Conservation (phyloP, 2,329 filamentous ascomycete species). For the Aureobasidium namibiae region DNA sequence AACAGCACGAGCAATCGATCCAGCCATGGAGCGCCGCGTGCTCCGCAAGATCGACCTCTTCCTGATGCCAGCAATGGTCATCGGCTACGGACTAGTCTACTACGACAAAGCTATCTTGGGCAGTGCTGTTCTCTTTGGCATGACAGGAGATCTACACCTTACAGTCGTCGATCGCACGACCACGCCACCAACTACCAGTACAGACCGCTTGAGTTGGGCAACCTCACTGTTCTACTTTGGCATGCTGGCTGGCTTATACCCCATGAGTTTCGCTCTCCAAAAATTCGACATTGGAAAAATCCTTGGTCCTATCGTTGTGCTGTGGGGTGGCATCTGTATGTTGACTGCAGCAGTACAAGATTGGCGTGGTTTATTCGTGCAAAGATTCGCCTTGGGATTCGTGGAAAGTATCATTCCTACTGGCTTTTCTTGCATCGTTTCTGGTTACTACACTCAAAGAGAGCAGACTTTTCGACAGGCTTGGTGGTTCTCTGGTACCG, state of each 20-base stretch:
- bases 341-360: constrained; percentile 58
- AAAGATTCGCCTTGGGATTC: constrained; percentile 49
- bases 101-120: constrained; percentile 68
- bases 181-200: constrained; percentile 52
- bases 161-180: constrained; percentile 44
- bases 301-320: constrained; percentile 53
- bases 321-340: constrained; percentile 62
- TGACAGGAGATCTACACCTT: constrained; percentile 61
- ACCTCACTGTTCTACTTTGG: constrained; percentile 76
- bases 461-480: constrained; percentile 29
- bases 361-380: constrained; percentile 52
- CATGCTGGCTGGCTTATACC: constrained; percentile 66
- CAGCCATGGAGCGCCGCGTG: constrained; percentile 46
- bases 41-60: constrained; percentile 60
- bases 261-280: constrained; percentile 63
- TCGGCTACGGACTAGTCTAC: constrained; percentile 60
- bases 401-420: constrained; percentile 50
- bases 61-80: constrained; percentile 57
- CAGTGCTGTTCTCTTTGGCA: constrained; percentile 64
- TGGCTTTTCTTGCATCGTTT: constrained; percentile 48
- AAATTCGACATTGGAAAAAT: constrained; percentile 57
- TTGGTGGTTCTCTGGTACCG: constrained; percentile 23
- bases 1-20: constrained; percentile 46
- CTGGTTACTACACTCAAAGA: constrained; percentile 32
- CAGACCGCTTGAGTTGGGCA: constrained; percentile 64